A percentile compares a stretch with the other conserved stretches of the same genome.
These are phyloP conservation scores for Phylloboletellus chloephorus DNA, from an alignment of 1,284 basidiomycete species.

Conservation along the genomic window DNA sequence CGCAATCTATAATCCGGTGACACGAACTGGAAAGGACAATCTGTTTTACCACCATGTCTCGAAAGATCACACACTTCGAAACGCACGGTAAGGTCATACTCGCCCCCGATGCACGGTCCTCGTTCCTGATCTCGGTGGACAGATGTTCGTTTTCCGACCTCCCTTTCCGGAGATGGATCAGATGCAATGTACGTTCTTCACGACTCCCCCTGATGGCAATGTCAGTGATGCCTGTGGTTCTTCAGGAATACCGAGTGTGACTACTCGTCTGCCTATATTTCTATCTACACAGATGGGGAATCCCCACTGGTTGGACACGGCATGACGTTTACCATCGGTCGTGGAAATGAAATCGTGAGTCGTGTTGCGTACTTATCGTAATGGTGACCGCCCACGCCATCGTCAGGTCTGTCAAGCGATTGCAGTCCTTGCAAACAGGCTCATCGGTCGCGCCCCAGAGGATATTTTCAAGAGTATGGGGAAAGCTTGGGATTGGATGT, in stretches of 20 bases:
- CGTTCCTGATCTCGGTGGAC: slow-evolving; percentile 3
- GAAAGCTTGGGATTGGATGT: slow-evolving; percentile 71
- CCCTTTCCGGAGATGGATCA: slow-evolving; percentile 55
- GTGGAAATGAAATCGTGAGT: slow-evolving; percentile 86
- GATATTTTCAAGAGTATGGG: slow-evolving; percentile 88
- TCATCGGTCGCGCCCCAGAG: slow-evolving; percentile 83
- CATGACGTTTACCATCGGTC: slow-evolving; percentile 97
- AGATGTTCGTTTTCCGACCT: slow-evolving; percentile 45
- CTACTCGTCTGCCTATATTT: slow-evolving; percentile 90
- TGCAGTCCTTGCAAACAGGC: slow-evolving; percentile 67
- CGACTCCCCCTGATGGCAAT: not conserved
- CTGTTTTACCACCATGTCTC: slow-evolving; percentile 19
- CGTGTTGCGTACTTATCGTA: not conserved
- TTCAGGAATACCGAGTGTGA: slow-evolving; percentile 89
- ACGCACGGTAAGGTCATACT: slow-evolving; percentile 29
- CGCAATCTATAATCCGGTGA: slow-evolving; percentile 1
- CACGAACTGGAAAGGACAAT: not conserved
- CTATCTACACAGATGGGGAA: slow-evolving; percentile 59
- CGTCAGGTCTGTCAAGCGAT: slow-evolving; percentile 75
- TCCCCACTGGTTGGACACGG: slow-evolving; percentile 77
- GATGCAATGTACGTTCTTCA: slow-evolving; percentile 49
- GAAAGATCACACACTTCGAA: slow-evolving; percentile 35
- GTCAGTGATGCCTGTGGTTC: not conserved
- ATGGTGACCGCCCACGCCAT: slow-evolving; percentile 4
- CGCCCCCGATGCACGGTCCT: not conserved